phyloP scores from a whole-genome alignment of 164 flowering plant genomes.

The Piper betle region DNA sequence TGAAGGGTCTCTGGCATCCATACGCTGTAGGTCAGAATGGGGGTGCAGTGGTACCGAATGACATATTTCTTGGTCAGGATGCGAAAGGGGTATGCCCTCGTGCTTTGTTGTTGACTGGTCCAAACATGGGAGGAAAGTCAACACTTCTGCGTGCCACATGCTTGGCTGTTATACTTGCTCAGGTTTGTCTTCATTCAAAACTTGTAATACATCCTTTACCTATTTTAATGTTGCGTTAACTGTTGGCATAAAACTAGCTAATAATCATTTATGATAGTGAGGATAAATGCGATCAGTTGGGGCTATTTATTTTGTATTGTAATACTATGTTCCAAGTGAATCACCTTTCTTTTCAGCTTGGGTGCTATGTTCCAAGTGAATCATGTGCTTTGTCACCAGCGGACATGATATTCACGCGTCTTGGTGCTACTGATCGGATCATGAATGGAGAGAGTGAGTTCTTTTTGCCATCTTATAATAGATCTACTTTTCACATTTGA shows the following conservation, averaged over 20 bases:
- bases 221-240: no score
- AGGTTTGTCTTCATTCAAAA: conserved; percentile 41
- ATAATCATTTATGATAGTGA: background rate
- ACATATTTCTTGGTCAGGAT: conserved; percentile 66
- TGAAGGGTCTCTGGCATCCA: conserved; percentile 95
- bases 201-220: no score
- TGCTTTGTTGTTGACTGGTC: conserved; percentile 82
- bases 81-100: conserved; percentile 36
- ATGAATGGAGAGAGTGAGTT: conserved; percentile 96
- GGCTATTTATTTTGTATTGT: background rate
- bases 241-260: no score
- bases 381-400: conserved; percentile 60
- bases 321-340: background rate
- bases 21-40: conserved; percentile 66
- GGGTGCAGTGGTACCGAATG: conserved; percentile 67
- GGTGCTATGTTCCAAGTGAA: conserved; percentile 83
- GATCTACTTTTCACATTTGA: no score
- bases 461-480: background rate
- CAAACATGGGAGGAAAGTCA: conserved; percentile 99
- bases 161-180: conserved; percentile 77
- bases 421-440: conserved; percentile 92
- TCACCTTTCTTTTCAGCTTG: conserved; percentile 40
- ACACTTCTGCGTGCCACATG: conserved; percentile 95
- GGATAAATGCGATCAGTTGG: background rate
- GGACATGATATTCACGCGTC: conserved; percentile 83